A percentile compares a stretch with the other conserved stretches of the same genome.
phyloP scores from a whole-genome alignment of 2,329 filamentous ascomycete genomes.

The Neofusicoccum sp. region DNA sequence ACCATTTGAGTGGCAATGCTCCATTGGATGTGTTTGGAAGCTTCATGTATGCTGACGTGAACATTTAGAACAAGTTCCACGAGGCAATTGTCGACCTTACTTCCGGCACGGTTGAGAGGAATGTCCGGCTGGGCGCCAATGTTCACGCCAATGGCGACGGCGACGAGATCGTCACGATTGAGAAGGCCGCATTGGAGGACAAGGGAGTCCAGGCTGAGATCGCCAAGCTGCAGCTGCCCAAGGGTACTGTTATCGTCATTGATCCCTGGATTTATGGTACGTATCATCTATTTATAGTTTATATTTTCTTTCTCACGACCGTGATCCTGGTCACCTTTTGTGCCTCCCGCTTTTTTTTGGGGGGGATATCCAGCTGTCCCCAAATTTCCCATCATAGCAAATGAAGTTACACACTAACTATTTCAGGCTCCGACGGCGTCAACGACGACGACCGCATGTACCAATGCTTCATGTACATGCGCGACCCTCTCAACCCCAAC shows the following conservation, averaged over 20 bases:
- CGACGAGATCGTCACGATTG: constrained; percentile 60
- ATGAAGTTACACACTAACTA: not conserved
- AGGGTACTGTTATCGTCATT: constrained; percentile 56
- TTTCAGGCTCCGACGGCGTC: constrained; percentile 45
- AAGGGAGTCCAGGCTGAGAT: constrained; percentile 58
- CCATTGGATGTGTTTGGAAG: constrained; percentile 10
- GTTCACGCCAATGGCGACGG: constrained; percentile 58
- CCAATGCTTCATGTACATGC: constrained; percentile 66
- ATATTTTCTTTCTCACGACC: not conserved
- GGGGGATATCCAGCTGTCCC: not conserved
- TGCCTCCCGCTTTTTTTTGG: not conserved
- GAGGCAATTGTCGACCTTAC: constrained; percentile 59
- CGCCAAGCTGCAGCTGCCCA: constrained; percentile 58
- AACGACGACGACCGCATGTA: constrained; percentile 51
- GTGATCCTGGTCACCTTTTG: not conserved
- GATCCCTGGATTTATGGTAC: constrained; percentile 68
- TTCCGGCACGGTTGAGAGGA: constrained; percentile 52
- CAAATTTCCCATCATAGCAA: not conserved
- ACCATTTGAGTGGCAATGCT: not conserved
- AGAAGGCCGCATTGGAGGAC: constrained; percentile 56
- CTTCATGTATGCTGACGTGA: not conserved
- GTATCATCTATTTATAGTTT: not conserved
- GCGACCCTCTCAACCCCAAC: constrained; percentile 58
- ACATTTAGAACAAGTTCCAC: constrained; percentile 57
- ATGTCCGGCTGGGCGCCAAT: constrained; percentile 58